Evolutionary conservation across 257 asterid genomes (phyloP), one percentile per base, ranked within the genome.

Genomic region (Petrea volubilis): DNA sequence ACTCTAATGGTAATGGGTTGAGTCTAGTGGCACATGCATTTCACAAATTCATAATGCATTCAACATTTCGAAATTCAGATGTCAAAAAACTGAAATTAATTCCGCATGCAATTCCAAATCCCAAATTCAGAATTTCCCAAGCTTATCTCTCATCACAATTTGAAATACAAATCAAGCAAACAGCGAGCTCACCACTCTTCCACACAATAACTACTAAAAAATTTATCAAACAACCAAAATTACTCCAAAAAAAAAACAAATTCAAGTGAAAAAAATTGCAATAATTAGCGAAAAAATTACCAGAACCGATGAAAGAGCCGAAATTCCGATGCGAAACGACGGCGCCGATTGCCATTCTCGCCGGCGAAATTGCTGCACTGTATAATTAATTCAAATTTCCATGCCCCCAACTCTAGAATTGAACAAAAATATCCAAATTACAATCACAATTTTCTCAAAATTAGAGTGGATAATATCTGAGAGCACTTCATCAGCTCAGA

Each of bases 341-440:
- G 73, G 96, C 83, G 49, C 96, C 96, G 65, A 87, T 87, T 52
- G 94, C 88, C 98, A 93, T 90, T 68, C 73, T 66, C 79, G n/a
- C 80, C 81, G 76, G 86, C n/a, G 73, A 60, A 68, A 51, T 40
- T 61, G 33, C 36, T 28, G 63, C 62, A 38, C 43, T 29, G 46
- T 25, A 36, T 70, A 33, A 25, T 18, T 11, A 6, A 33, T 4
- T 50, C 56, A 59, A 43, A 6, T 2, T 23, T 47, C 36, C 83
- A 61, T 64, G 56, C 40, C 64, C 20, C 24, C 59, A 69, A 61
- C 8, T 59, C 36, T 28, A 18, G 24, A 38, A 58, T 38, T 4
- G 24, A 56, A 60, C 28, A 47, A 25, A 15, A 25, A 15, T 27
- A 7, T 9, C 3, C 14, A 5, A 7, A 25, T 12, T 34, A 7